Base-by-base conservation (phyloP, 148 eudicot genomes). In the Hydrangea macrophylla region DNA sequence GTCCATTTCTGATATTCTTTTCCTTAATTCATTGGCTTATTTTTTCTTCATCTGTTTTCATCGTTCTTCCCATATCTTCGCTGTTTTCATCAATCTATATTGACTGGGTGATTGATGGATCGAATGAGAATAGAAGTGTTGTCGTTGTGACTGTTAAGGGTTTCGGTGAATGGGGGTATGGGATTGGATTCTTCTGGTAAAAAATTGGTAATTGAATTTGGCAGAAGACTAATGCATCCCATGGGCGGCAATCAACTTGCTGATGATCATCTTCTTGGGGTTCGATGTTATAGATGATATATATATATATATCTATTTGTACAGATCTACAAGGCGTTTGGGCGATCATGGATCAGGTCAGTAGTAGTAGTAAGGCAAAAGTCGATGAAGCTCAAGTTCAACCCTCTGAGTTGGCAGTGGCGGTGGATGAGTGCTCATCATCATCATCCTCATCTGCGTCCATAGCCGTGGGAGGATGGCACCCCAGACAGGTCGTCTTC, bases 101-200 rank as follows among this genome's bases (percentile, higher is more conserved):
- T 22, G 42, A 42, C 32, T 65, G 36, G 2, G 39, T 39, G 28
- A 17, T 75, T 60, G 44, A 65, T 66, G 71, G 61, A 71, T 50
- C 68, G 20, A 23, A 37, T 23, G 6, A 6, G 27, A 31, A 6
- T 3, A 22, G 23, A 60, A 13, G 56, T 15, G 39, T 60, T 11
- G 51, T 32, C 44, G 60, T 42, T 20, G 26, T 75, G 84, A 75
- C 30, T 25, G 68, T 45, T 20, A 40, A 60, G 23, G 65, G 55
- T 9, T 33, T 64, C 55, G 68, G 68, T 57, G 57, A 67, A 78
- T 78, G 83, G 80, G 81, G 80, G n/a, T n/a, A 85, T 85, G 94
- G 88, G 88, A 57, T 78, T 88, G 68, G 73, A 85, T 65, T 88
- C 94, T 72, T 88, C 90, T 68, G 93, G 88, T 57, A 42, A 54